Base-by-base conservation (phyloP, 108 stramenopile species). In the Seminavis robusta region DNA sequence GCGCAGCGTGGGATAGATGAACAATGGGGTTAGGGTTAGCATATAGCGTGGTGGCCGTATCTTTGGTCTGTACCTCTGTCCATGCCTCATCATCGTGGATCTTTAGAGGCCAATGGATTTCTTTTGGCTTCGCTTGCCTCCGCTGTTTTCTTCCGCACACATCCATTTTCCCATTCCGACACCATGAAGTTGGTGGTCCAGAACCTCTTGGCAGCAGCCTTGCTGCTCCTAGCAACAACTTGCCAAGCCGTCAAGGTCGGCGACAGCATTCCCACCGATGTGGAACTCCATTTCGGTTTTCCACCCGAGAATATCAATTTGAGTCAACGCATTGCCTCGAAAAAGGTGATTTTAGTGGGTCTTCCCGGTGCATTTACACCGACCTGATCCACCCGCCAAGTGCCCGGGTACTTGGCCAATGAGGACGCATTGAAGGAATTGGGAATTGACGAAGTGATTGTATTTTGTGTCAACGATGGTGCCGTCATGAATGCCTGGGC, bases 311-410 rank as follows among this genome's bases (percentile, higher is more conserved):
- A 45, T 23, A 71, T 80, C 39, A 63, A 81, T 21, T 31, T 88
- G n/a, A 59, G 47, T 9, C 77, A 81, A 6, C 73, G 73, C 47
- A 41, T 67, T 56, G 50, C 68, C 34, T 67, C 70, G 4, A 81
- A 76, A 36, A 77, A 64, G 20, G 65, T 83, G 0, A 59, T 88
- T 30, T 40, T 88, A 42, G 68, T 88, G n/a, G 87, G 69, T 25
- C 47, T 70, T 19, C 69, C 86, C 11, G 84, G 80, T 3, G 85
- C 85, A 0, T 87, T 83, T 52, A 88, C 87, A 0, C 87, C 87
- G 23, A 88, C 87, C 51, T 88, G 87, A 80, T 84, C 83, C 56
- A 72, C 69, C 37, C 74, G 68, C 57, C 86, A 63, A 43, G 57
- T 45, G n/a, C 84, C 80, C n/a, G 69, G 64, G 27, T 88, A 83